Evolutionary conservation across 2,329 filamentous ascomycete genomes (phyloP).

Genomic region (Fusarium decemcellulare): DNA sequence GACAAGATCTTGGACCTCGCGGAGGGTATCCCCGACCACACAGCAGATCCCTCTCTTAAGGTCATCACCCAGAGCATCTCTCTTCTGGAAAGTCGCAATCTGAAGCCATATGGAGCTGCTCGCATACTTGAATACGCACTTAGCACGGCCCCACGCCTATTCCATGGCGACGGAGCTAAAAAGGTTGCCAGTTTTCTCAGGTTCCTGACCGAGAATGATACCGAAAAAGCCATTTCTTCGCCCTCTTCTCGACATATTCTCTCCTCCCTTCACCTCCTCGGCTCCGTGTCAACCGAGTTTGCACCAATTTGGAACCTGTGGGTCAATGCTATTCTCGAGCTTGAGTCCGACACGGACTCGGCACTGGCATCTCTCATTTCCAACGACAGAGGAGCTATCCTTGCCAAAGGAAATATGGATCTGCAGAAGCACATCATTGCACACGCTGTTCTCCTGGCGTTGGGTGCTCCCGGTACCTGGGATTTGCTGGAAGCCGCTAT

Average conservation of each 20-base stretch:
- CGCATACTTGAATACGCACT: conserved; percentile 58
- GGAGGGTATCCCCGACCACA: conserved; percentile 47
- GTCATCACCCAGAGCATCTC: conserved; percentile 55
- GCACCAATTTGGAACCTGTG: conserved; percentile 61
- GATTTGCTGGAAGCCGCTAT: conserved; percentile 65
- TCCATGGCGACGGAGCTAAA: conserved; percentile 50
- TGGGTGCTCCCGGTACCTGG: conserved; percentile 54
- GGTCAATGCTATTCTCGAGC: conserved; percentile 57
- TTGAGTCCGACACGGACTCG: conserved; percentile 42
- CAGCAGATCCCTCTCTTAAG: conserved; percentile 46
- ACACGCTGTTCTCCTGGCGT: conserved; percentile 56
- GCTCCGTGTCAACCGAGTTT: conserved; percentile 58
- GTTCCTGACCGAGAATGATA: conserved; percentile 67
- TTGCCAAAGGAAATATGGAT: conserved; percentile 55
- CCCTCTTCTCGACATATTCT: conserved; percentile 78
- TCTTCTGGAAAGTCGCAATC: conserved; percentile 64
- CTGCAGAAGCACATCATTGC: conserved; percentile 65
- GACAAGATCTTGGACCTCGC: conserved; percentile 45
- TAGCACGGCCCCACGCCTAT: conserved; percentile 58
- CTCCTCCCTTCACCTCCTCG: conserved; percentile 72
- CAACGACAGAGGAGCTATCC: conserved; percentile 54
- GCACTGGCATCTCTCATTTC: conserved; percentile 64
- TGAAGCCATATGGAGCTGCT: conserved; percentile 71
- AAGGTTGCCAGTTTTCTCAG: conserved; percentile 61
- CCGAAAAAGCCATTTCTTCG: conserved; percentile 74